phyloP scores from a whole-genome alignment of 495 filamentous ascomycete species.

The Patellaria atrata region DNA sequence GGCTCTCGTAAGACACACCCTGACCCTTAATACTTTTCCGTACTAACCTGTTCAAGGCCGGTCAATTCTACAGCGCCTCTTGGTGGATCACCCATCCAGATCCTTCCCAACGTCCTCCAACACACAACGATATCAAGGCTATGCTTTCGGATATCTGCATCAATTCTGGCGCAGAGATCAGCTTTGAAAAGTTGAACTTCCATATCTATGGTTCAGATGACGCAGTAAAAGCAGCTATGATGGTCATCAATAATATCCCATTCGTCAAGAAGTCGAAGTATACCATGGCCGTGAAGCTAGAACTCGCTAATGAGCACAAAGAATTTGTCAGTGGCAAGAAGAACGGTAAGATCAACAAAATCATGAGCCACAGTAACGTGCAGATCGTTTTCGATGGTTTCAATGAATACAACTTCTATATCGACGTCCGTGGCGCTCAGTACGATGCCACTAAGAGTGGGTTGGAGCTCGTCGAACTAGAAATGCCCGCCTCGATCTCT shows the following conservation, averaged over 20 bases:
- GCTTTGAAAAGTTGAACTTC: slow-evolving; percentile 87
- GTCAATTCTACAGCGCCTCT: slow-evolving; percentile 92
- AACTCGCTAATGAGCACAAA: slow-evolving; percentile 97
- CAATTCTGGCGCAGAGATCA: slow-evolving; percentile 87
- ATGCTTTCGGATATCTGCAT: slow-evolving; percentile 94
- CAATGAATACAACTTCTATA: slow-evolving; percentile 99
- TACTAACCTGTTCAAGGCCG: slow-evolving; percentile 43
- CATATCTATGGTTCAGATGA: slow-evolving; percentile 91
- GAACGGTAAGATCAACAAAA: slow-evolving; percentile 99
- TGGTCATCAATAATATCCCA: slow-evolving; percentile 79
- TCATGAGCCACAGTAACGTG: slow-evolving; percentile 97
- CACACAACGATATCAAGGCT: slow-evolving; percentile 58
- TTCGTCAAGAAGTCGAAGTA: slow-evolving; percentile 79
- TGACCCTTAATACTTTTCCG: too few species aligned
- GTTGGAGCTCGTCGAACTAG: slow-evolving; percentile 84
- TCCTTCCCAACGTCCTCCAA: slow-evolving; percentile 54
- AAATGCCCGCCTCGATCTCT: slow-evolving; percentile 97
- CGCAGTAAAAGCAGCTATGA: slow-evolving; percentile 82
- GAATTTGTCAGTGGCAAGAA: slow-evolving; percentile 99
- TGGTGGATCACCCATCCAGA: slow-evolving; percentile 86
- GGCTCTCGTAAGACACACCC: slow-evolving; percentile 50
- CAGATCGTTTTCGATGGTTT: slow-evolving; percentile 99
- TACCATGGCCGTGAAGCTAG: slow-evolving; percentile 92
- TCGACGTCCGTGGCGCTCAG: slow-evolving; percentile 81
- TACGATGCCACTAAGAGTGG: slow-evolving; percentile 90